phyloP scores from a whole-genome alignment of 352 stramenopile species.

The Globisporangium paroecandrum region DNA sequence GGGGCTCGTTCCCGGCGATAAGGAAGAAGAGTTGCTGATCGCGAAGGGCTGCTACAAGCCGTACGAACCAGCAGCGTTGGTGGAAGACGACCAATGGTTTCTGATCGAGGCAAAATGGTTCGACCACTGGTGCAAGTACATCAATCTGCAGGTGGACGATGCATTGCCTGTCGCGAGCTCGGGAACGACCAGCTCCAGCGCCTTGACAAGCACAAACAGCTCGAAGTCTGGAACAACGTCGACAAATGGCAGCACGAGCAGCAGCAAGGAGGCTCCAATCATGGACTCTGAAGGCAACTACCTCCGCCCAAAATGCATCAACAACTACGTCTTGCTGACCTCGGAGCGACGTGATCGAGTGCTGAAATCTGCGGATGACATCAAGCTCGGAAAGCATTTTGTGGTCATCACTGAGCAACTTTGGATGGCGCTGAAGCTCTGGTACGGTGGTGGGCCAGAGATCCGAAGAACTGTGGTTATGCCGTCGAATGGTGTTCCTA shows the following conservation, averaged over 20 bases:
- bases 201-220: conserved; percentile 15
- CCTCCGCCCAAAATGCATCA: conserved; percentile 77
- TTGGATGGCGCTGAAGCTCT: conserved; percentile 88
- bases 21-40: conserved; percentile 77
- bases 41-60: conserved; percentile 69
- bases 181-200: conserved; percentile 17
- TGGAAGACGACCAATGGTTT: conserved; percentile 85
- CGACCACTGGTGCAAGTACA: conserved; percentile 83
- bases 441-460: conserved; percentile 89
- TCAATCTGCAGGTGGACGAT: conserved; percentile 36
- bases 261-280: conserved; percentile 61
- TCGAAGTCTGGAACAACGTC: conserved; percentile 18
- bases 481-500: conserved; percentile 47
- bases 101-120: conserved; percentile 83
- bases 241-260: conserved; percentile 26
- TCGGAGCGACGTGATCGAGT: conserved; percentile 66
- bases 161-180: conserved; percentile 34
- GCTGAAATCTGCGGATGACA: conserved; percentile 67
- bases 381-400: conserved; percentile 80
- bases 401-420: conserved; percentile 84
- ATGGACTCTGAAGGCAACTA: conserved; percentile 80
- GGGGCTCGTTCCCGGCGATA: conserved; percentile 61
- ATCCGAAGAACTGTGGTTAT: conserved; percentile 83
- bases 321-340: conserved; percentile 75
- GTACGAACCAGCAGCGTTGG: conserved; percentile 62